A percentile compares a stretch with the other conserved stretches of the same genome.
Evolutionary conservation across 2,329 filamentous ascomycete species (phyloP).

Genomic region (Curvularia eragrostidis): DNA sequence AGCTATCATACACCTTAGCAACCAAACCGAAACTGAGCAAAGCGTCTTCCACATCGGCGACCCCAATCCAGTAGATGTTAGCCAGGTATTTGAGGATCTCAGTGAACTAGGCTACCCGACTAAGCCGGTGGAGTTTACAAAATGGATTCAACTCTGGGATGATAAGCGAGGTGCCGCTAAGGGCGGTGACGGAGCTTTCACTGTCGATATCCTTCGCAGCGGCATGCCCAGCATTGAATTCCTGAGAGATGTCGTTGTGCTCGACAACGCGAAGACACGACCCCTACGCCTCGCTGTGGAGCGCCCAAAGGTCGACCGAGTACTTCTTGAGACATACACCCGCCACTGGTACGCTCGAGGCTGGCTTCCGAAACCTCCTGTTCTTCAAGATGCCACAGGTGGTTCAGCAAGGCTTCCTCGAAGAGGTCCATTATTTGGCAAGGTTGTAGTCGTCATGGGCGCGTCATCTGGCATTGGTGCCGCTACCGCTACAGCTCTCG

Average conservation of each 20-base stretch:
- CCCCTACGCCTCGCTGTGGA: slow-evolving; percentile 65
- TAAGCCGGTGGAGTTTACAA: slow-evolving; percentile 69
- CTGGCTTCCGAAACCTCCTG: slow-evolving; percentile 72
- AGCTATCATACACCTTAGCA: slow-evolving; percentile 73
- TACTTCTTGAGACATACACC: slow-evolving; percentile 77
- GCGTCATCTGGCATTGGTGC: slow-evolving; percentile 82
- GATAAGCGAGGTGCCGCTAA: slow-evolving; percentile 70
- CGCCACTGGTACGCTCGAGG: slow-evolving; percentile 82
- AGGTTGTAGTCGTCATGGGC: slow-evolving; percentile 78
- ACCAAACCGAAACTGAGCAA: slow-evolving; percentile 67
- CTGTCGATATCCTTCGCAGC: slow-evolving; percentile 78
- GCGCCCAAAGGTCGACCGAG: slow-evolving; percentile 71
- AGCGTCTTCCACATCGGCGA: slow-evolving; percentile 77
- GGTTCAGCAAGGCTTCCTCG: slow-evolving; percentile 54
- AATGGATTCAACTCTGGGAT: slow-evolving; percentile 77
- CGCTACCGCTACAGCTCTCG: slow-evolving; percentile 72
- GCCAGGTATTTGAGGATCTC: slow-evolving; percentile 69
- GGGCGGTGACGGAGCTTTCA: slow-evolving; percentile 74
- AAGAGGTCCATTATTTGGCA: slow-evolving; percentile 68
- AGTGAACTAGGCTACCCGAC: slow-evolving; percentile 74
- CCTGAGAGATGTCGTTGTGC: slow-evolving; percentile 72
- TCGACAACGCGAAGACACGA: slow-evolving; percentile 73
- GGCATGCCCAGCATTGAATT: slow-evolving; percentile 81
- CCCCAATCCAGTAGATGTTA: slow-evolving; percentile 71
- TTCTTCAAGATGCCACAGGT: slow-evolving; percentile 56